Conservation (phyloP, 371 early-diverging fungal genomes). For the Conidiobolus incongruus region DNA sequence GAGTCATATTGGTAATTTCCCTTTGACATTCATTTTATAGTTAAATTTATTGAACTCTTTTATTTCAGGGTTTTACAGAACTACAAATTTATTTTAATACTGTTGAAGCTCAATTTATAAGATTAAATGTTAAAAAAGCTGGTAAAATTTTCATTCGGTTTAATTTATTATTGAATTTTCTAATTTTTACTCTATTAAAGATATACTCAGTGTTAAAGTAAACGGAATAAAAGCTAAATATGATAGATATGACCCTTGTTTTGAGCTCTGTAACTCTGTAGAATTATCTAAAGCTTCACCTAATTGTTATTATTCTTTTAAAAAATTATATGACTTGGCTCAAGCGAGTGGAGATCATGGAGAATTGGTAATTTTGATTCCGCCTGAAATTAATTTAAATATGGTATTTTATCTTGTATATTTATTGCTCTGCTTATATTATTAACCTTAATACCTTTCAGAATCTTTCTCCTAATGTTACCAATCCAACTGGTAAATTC, state of each 20-base stretch:
- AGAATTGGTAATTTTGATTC: neutral
- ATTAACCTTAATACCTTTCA: neutral
- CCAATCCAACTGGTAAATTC: neutral
- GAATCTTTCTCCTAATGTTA: conserved; percentile 1
- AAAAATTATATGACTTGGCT: neutral
- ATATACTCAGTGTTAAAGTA: neutral
- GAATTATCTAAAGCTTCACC: neutral
- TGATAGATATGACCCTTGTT: conserved; percentile 1
- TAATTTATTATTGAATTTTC: neutral
- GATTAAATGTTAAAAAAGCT: conserved; percentile 1
- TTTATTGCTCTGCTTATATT: neutral
- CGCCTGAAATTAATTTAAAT: neutral
- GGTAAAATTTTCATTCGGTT: neutral
- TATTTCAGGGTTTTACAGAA: neutral
- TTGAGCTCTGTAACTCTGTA: neutral
- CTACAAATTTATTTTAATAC: conserved; percentile 1
- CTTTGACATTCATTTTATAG: neutral
- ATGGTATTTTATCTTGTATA: neutral
- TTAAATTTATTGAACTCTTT: neutral
- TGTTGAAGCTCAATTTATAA: neutral
- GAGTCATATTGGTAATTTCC: neutral
- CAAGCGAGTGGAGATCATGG: neutral
- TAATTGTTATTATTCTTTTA: too few species aligned
- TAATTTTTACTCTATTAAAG: too few species aligned
- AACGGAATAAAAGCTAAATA: neutral